A percentile compares a stretch with the other conserved stretches of the same genome.
These are phyloP conservation scores for Wickerhamiella alocasiicola DNA, from an alignment of 805 yeast species.

Conservation along the genomic window DNA sequence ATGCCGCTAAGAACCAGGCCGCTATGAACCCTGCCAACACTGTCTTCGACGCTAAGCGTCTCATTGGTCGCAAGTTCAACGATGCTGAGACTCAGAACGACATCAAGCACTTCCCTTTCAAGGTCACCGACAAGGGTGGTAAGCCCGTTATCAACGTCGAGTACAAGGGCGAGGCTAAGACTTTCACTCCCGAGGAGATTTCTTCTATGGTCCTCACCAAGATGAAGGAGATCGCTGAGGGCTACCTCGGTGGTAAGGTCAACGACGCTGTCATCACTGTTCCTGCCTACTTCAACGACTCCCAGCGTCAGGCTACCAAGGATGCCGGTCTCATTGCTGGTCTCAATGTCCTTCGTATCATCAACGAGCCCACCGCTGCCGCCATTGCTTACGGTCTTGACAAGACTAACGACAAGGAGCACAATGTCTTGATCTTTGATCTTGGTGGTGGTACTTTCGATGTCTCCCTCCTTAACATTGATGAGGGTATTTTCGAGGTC, in stretches of 20 bases:
- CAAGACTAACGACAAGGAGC: slow-evolving; percentile 71
- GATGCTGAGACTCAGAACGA: slow-evolving; percentile 80
- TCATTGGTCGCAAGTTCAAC: slow-evolving; percentile 81
- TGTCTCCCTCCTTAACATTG: slow-evolving; percentile 82
- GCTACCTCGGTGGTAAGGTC: slow-evolving; percentile 65
- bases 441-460: slow-evolving; percentile 98
- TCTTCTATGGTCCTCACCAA: slow-evolving; percentile 84
- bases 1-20: slow-evolving; percentile 96
- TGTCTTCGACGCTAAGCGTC: slow-evolving; percentile 77
- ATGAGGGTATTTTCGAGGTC: slow-evolving; percentile 94
- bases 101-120: slow-evolving; percentile 88
- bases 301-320: slow-evolving; percentile 84
- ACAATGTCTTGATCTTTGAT: slow-evolving; percentile 83
- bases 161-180: slow-evolving; percentile 72
- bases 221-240: slow-evolving; percentile 81
- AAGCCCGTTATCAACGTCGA: slow-evolving; percentile 76
- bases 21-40: slow-evolving; percentile 88
- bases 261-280: slow-evolving; percentile 79
- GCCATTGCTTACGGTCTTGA: slow-evolving; percentile 96
- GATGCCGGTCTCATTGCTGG: slow-evolving; percentile 85
- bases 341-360: slow-evolving; percentile 69
- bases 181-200: slow-evolving; percentile 88
- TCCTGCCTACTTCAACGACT: slow-evolving; percentile 80
- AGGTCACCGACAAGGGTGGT: slow-evolving; percentile 56
- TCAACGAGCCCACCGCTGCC: slow-evolving; percentile 90